phyloP scores from a whole-genome alignment of 305 asterid species.

The Fraxinus platypoda region DNA sequence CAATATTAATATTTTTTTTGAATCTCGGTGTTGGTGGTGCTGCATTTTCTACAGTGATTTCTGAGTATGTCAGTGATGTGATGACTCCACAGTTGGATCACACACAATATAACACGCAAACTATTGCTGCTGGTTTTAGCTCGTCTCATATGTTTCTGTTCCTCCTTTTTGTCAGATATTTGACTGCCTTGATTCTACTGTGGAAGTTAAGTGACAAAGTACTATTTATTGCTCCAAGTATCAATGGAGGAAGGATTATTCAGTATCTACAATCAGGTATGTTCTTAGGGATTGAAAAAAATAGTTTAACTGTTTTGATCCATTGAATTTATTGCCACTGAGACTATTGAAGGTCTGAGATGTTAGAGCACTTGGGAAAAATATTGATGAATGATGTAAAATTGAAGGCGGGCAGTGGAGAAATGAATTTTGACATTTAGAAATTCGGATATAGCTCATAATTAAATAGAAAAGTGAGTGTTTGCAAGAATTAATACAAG shows the following conservation, averaged over 20 bases:
- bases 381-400: background rate
- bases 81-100: constrained; percentile 39
- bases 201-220: constrained; percentile 74
- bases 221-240: constrained; percentile 58
- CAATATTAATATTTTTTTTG: constrained; percentile 64
- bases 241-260: constrained; percentile 61
- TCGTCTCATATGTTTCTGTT: constrained; percentile 20
- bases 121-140: background rate
- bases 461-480: constrained; percentile 10
- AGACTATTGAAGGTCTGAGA: background rate
- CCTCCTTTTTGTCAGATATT: constrained; percentile 53
- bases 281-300: constrained; percentile 7
- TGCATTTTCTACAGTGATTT: constrained; percentile 85
- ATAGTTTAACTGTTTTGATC: background rate
- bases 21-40: constrained; percentile 87
- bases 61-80: constrained; percentile 94
- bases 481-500: background rate
- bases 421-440: background rate
- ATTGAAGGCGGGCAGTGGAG: background rate
- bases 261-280: constrained; percentile 81
- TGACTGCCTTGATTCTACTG: constrained; percentile 74
- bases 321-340: background rate
- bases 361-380: background rate
- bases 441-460: constrained; percentile 21
- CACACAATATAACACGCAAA: background rate